Conservation (phyloP, 306 rosid genomes). For the Prunus kanzakura region DNA sequence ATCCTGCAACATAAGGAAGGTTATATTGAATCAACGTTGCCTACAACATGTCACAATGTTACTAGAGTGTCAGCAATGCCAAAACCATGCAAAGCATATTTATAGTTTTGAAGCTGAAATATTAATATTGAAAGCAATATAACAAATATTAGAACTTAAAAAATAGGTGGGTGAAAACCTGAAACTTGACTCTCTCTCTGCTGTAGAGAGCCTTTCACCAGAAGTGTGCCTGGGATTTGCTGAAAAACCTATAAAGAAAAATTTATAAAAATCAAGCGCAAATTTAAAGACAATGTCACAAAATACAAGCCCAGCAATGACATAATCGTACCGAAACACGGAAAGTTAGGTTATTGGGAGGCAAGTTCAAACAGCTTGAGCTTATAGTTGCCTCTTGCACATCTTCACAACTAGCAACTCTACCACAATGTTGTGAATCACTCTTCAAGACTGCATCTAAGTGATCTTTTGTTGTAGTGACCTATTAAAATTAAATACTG, state of each 20-base stretch:
- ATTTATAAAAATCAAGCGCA: slow-evolving; percentile 1
- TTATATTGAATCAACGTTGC: neutral
- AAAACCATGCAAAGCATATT: neutral
- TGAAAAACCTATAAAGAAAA: slow-evolving; percentile 67
- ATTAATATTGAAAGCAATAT: neutral
- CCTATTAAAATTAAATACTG: slow-evolving; percentile 36
- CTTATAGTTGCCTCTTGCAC: slow-evolving; percentile 25
- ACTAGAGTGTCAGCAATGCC: neutral
- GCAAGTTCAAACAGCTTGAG: slow-evolving; percentile 28
- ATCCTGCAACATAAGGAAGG: slow-evolving; percentile 46
- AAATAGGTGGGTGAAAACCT: slow-evolving; percentile 43
- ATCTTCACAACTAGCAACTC: slow-evolving; percentile 29
- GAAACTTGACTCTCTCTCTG: slow-evolving; percentile 46
- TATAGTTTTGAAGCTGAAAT: neutral
- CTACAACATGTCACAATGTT: neutral
- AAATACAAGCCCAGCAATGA: slow-evolving; percentile 12
- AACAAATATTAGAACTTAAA: neutral
- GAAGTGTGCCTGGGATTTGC: slow-evolving; percentile 78
- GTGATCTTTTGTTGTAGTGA: slow-evolving; percentile 44
- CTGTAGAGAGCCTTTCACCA: slow-evolving; percentile 81
- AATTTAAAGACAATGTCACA: slow-evolving; percentile 11
- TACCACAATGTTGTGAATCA: slow-evolving; percentile 28
- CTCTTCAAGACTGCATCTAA: slow-evolving; percentile 54
- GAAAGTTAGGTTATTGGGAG: slow-evolving; percentile 39
- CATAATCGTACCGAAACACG: slow-evolving; percentile 50